Evolutionary conservation across 1,139 yeast genomes (phyloP).

Genomic region (Scheffersomyces parashehatae): DNA sequence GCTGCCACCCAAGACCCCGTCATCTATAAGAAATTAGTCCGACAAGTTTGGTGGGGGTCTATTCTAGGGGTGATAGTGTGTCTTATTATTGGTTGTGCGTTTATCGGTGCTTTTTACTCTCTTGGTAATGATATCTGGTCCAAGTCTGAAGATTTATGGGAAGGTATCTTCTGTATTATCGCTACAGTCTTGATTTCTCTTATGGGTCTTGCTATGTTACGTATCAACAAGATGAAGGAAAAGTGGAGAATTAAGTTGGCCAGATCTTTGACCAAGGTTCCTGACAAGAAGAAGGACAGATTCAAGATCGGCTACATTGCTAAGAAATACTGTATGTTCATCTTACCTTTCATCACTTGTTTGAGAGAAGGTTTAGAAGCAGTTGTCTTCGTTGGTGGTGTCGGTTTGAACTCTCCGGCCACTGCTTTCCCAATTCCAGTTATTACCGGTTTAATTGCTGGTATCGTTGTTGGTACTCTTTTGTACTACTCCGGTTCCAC

Average conservation of each 20-base stretch:
- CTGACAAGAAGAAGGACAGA: conserved; percentile 29
- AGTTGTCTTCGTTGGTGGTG: conserved; percentile 87
- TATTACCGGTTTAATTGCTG: conserved; percentile 73
- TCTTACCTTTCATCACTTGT: conserved; percentile 80
- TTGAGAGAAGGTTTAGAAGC: conserved; percentile 92
- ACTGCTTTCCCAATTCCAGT: conserved; percentile 86
- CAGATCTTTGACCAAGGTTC: conserved; percentile 56
- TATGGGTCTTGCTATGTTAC: conserved; percentile 91
- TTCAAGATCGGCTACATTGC: conserved; percentile 40
- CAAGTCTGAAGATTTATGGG: conserved; percentile 87
- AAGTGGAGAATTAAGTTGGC: conserved; percentile 93
- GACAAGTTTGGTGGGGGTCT: conserved; percentile 84
- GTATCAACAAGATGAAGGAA: conserved; percentile 86
- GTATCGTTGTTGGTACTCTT: conserved; percentile 61
- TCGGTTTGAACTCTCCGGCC: conserved; percentile 76
- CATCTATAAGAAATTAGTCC: conserved; percentile 18
- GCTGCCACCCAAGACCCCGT: conserved; percentile 18
- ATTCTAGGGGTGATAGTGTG: conserved; percentile 70
- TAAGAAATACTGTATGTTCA: conserved; percentile 71
- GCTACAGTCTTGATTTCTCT: conserved; percentile 81
- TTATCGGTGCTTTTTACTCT: conserved; percentile 80
- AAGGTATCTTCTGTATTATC: conserved; percentile 80
- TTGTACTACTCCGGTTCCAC: conserved; percentile 78
- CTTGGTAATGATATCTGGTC: conserved; percentile 85
- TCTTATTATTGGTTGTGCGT: conserved; percentile 76